Percentiles rank a stretch among this genome's conserved stretches.
phyloP scores from a whole-genome alignment of 2,329 filamentous ascomycete genomes.

The Phialophora tarda region DNA sequence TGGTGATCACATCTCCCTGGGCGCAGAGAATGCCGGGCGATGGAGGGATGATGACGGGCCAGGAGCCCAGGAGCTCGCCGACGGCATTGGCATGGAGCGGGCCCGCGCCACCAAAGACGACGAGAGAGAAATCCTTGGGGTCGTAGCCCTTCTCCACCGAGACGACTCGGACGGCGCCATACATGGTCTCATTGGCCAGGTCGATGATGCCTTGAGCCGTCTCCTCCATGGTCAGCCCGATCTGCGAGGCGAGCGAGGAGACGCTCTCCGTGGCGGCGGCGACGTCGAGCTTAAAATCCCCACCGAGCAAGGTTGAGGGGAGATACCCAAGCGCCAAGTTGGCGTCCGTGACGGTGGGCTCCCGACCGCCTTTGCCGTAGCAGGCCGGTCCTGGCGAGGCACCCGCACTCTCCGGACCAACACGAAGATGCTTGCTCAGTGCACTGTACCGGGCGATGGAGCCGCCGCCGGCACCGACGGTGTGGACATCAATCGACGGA shows the following conservation, averaged over 20 bases:
- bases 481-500: conserved; percentile 49
- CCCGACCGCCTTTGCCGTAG: too few relatives aligned
- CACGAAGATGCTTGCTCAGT: conserved; percentile 56
- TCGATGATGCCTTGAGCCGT: conserved; percentile 43
- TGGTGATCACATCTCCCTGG: too few relatives aligned
- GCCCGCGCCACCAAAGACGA: conserved; percentile 59
- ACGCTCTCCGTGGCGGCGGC: too few relatives aligned
- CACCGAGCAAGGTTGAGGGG: too few relatives aligned
- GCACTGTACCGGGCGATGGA: conserved; percentile 57
- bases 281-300: too few relatives aligned
- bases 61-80: too few relatives aligned
- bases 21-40: too few relatives aligned
- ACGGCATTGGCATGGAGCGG: conserved; percentile 43
- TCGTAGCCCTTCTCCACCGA: conserved; percentile 61
- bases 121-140: conserved; percentile 57
- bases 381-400: conserved; percentile 38
- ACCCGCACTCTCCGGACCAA: conserved; percentile 58
- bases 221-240: too few relatives aligned
- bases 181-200: conserved; percentile 59
- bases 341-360: too few relatives aligned
- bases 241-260: too few relatives aligned
- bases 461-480: conserved; percentile 58
- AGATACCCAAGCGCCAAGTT: too few relatives aligned
- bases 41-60: too few relatives aligned
- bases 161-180: conserved; percentile 57